phyloP scores from a whole-genome alignment of 192 early-diverging fungal genomes.

The Cladochytrium replicatum region DNA sequence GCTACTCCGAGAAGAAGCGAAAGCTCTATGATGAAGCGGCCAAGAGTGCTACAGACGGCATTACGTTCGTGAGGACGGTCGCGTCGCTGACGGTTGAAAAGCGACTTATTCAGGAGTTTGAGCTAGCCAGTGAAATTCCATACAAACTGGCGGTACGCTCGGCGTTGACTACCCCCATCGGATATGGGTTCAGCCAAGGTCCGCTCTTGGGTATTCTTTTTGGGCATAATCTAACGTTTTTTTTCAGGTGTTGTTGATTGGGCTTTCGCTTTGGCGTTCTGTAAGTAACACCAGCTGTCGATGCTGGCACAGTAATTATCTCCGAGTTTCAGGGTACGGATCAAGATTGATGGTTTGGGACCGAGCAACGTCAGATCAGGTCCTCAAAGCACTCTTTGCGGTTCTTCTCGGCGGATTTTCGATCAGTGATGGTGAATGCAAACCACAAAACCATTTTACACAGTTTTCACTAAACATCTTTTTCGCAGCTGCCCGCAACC shows the following conservation, averaged over 20 bases:
- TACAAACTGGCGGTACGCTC: slow-evolving; percentile 56
- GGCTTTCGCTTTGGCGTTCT: slow-evolving; percentile 72
- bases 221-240: too few species aligned
- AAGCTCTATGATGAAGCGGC: slow-evolving; percentile 67
- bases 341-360: slow-evolving; percentile 45
- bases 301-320: too few species aligned
- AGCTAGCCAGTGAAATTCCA: slow-evolving; percentile 48
- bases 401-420: slow-evolving; percentile 71
- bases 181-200: slow-evolving; percentile 63
- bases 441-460: too few species aligned
- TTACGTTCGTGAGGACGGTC: slow-evolving; percentile 78
- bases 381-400: slow-evolving; percentile 53
- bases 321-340: too few species aligned
- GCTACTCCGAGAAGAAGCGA: slow-evolving; percentile 48
- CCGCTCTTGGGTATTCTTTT: slow-evolving; percentile 62
- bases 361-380: slow-evolving; percentile 27
- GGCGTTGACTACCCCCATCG: slow-evolving; percentile 55
- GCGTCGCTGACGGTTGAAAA: slow-evolving; percentile 66
- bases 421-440: slow-evolving; percentile 42
- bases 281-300: too few species aligned
- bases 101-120: slow-evolving; percentile 60
- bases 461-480: too few species aligned
- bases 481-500: slow-evolving; percentile 67
- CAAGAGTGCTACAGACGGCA: slow-evolving; percentile 76
- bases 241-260: slow-evolving; percentile 25